These are phyloP conservation scores for Cudoniella acicularis DNA, from an alignment of 495 filamentous ascomycete genomes.

Conservation along the genomic window DNA sequence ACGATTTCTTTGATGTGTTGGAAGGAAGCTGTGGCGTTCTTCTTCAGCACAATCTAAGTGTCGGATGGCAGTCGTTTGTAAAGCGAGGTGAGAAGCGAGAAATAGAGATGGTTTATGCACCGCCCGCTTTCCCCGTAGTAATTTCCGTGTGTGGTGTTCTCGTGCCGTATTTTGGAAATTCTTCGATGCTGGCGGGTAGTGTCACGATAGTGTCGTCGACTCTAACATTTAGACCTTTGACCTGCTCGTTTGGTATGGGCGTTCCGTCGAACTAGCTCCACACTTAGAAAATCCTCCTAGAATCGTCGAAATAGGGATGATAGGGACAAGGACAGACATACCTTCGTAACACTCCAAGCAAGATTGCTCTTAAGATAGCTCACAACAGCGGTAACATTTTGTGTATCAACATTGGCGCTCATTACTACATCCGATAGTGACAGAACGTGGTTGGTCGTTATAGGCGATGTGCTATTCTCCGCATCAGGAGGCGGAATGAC, in stretches of 20 bases:
- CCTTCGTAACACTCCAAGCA: conserved; percentile 32
- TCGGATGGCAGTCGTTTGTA: no score
- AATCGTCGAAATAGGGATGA: not conserved
- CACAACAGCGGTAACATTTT: conserved; percentile 35
- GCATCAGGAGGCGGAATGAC: not conserved
- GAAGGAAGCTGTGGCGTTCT: no score
- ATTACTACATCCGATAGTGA: conserved; percentile 3
- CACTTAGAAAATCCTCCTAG: not conserved
- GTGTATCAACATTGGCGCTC: conserved; percentile 29
- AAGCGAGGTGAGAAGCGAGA: no score
- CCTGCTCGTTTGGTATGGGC: not conserved
- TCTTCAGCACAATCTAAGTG: no score
- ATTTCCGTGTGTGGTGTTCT: conserved; percentile 17
- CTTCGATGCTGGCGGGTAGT: not conserved
- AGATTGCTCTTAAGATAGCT: conserved; percentile 43
- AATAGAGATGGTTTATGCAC: no score
- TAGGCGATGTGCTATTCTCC: not conserved
- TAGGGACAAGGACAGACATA: conserved; percentile 14
- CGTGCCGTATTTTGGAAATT: conserved; percentile 22
- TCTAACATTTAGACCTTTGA: conserved; percentile 8
- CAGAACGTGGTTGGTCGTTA: conserved; percentile 9
- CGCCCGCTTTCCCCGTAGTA: conserved; percentile 3
- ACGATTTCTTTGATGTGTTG: no score
- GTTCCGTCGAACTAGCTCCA: conserved; percentile 16
- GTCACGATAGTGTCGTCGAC: conserved; percentile 22